Conservation (phyloP, 1,284 basidiomycete species). For the Apiotrichum domesticum region DNA sequence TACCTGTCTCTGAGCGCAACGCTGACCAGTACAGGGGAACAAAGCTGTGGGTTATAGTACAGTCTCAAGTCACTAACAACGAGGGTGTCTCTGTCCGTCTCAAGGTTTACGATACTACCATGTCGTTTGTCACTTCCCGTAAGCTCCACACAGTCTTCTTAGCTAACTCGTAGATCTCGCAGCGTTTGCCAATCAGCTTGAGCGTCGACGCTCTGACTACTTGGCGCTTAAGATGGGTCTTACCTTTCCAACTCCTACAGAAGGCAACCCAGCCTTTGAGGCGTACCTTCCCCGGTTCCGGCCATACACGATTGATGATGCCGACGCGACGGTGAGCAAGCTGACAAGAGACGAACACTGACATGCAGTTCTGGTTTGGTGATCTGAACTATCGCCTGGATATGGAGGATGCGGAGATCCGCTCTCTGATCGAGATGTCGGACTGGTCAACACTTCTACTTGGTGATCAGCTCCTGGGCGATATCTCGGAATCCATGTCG, state of each 20-base stretch:
- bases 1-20: slow-evolving; percentile 1
- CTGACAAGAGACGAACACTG: neutral
- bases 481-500: slow-evolving; percentile 32
- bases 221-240: slow-evolving; percentile 21
- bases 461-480: slow-evolving; percentile 33
- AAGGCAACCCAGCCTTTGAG: slow-evolving; percentile 28
- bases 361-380: slow-evolving; percentile 40
- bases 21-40: slow-evolving; percentile 36
- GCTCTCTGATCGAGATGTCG: slow-evolving; percentile 24
- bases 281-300: slow-evolving; percentile 27
- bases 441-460: slow-evolving; percentile 30
- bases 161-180: slow-evolving; percentile 48
- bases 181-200: slow-evolving; percentile 54
- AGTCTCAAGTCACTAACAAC: neutral
- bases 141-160: slow-evolving; percentile 39
- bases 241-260: slow-evolving; percentile 22
- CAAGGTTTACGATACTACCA: slow-evolving; percentile 41
- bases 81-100: slow-evolving; percentile 43
- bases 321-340: slow-evolving; percentile 28
- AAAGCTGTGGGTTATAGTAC: slow-evolving; percentile 21
- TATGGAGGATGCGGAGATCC: slow-evolving; percentile 27
- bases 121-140: slow-evolving; percentile 56
- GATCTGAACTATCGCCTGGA: slow-evolving; percentile 43
- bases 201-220: slow-evolving; percentile 41
- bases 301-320: slow-evolving; percentile 25